Evolutionary conservation across 768 basidiomycete species (phyloP).

Genomic region (Kondoa subrosea): DNA sequence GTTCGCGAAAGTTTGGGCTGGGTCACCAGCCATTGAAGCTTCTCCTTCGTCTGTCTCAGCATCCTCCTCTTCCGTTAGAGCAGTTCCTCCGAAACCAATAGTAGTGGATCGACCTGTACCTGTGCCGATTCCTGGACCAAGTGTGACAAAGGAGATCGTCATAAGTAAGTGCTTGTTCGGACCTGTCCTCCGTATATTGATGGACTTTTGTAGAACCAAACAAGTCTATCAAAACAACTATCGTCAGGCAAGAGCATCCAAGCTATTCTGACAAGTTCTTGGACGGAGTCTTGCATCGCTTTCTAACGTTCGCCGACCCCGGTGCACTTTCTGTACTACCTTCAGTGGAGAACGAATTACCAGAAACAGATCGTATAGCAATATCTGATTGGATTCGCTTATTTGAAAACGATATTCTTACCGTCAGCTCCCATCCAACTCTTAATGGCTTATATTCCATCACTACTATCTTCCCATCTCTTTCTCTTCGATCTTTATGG

Average conservation of each 20-base stretch:
- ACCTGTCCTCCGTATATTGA: too few relatives aligned
- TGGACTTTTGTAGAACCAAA: too few relatives aligned
- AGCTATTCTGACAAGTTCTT: conserved; percentile 17
- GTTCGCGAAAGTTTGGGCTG: neutral
- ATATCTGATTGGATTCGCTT: conserved; percentile 19
- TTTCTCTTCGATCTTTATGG: conserved; percentile 22
- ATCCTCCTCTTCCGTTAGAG: neutral
- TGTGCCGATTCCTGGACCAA: neutral
- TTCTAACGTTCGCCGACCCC: conserved; percentile 20
- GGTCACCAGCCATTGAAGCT: neutral
- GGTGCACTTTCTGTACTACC: conserved; percentile 14
- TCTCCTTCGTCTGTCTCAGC: neutral
- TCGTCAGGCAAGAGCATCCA: neutral
- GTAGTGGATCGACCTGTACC: neutral
- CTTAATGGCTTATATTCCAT: conserved; percentile 21
- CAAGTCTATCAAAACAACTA: too few relatives aligned
- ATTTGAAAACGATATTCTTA: conserved; percentile 10
- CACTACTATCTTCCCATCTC: conserved; percentile 16
- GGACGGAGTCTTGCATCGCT: conserved; percentile 22
- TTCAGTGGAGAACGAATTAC: neutral
- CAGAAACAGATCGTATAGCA: conserved; percentile 2
- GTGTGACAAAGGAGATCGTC: neutral
- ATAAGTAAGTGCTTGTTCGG: too few relatives aligned
- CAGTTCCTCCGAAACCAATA: conserved; percentile 1
- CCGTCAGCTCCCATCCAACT: conserved; percentile 22